phyloP scores from a whole-genome alignment of 2,329 filamentous ascomycete species.

The Calonectria pteridis region DNA sequence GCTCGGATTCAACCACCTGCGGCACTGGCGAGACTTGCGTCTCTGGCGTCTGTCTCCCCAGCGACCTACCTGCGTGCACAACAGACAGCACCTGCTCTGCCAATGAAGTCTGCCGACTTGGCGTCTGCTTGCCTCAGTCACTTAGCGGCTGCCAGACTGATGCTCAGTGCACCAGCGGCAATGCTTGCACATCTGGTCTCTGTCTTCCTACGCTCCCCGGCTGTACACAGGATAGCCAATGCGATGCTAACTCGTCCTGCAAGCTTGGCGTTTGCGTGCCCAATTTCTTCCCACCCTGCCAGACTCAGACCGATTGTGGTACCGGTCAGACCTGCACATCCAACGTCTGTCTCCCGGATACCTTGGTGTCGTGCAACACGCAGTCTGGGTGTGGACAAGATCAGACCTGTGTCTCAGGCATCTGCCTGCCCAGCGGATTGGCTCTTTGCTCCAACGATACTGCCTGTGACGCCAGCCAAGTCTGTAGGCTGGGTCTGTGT shows the following conservation, averaged over 20 bases:
- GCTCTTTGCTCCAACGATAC: background rate
- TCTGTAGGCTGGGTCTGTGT: conserved; percentile 12
- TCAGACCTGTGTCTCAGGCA: conserved; percentile 5
- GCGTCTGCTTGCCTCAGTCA: background rate
- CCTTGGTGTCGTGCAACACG: background rate
- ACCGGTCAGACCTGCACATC: conserved; percentile 5
- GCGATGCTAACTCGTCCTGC: background rate
- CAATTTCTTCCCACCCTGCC: conserved; percentile 1
- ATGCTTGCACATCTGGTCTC: conserved; percentile 1
- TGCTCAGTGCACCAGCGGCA: background rate
- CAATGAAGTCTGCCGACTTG: background rate
- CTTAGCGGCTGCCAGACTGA: background rate
- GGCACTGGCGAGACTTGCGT: background rate
- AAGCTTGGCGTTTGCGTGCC: conserved; percentile 1
- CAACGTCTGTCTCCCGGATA: conserved; percentile 11
- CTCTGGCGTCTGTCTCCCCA: conserved; percentile 1
- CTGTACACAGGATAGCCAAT: background rate
- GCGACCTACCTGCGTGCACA: background rate
- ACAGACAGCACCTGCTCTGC: background rate
- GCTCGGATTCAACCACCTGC: background rate
- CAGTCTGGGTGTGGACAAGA: background rate
- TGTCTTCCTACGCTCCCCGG: background rate
- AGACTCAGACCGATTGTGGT: background rate
- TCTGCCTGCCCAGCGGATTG: background rate
- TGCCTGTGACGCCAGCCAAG: background rate